Percentiles rank a stretch among this genome's conserved stretches.
These are phyloP conservation scores for Botrytis byssoidea DNA, from an alignment of 2,329 filamentous ascomycete species.

Conservation along the genomic window DNA sequence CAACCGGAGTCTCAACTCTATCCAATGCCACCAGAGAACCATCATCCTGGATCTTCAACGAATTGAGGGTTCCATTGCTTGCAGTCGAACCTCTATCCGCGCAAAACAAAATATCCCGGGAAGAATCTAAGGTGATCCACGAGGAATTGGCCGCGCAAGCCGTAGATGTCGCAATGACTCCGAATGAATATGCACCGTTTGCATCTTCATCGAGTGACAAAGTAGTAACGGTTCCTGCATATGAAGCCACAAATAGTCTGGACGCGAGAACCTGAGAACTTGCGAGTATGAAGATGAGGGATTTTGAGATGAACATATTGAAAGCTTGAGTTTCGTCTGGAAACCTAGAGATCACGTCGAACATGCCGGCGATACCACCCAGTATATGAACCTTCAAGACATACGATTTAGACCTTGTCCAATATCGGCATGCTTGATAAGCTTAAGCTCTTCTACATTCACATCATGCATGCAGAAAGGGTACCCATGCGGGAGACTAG, in stretches of 20 bases:
- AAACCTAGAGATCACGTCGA: background rate
- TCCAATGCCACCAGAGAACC: conserved; percentile 2
- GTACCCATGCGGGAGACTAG: background rate
- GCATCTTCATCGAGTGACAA: background rate
- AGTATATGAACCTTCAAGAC: background rate
- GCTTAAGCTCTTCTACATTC: background rate
- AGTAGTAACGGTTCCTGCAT: background rate
- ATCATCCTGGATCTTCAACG: conserved; percentile 5
- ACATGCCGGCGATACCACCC: background rate
- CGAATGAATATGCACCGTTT: background rate
- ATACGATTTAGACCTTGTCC: too few species aligned
- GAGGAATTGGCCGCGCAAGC: conserved; percentile 2
- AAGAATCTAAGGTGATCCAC: background rate
- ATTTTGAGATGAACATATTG: conserved; percentile 3
- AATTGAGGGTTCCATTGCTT: conserved; percentile 1
- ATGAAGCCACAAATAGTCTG: conserved; percentile 9
- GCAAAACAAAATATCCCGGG: background rate
- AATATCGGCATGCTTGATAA: background rate
- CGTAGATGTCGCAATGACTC: background rate
- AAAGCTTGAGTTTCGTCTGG: background rate
- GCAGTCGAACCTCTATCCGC: background rate
- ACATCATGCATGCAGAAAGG: background rate
- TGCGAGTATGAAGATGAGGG: background rate
- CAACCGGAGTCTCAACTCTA: conserved; percentile 2
- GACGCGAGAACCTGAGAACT: background rate